Conservation (phyloP, 2,329 filamentous ascomycete genomes). For the Periglandula ipomoeae region DNA sequence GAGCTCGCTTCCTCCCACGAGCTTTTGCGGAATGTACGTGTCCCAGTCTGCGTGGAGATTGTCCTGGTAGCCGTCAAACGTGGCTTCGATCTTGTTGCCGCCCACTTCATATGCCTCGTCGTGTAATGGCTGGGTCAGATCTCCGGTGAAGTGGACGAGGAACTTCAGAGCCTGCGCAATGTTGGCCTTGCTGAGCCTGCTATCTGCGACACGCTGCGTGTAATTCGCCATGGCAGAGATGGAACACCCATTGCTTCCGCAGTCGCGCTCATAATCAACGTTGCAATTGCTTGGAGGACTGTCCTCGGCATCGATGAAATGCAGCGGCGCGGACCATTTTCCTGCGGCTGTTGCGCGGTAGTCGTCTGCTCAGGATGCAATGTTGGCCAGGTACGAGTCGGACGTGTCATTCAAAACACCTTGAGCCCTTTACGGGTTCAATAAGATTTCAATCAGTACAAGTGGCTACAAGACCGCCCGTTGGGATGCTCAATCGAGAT, state of each 20-base stretch:
- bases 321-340: conserved; percentile 34
- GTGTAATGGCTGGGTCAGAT: conserved; percentile 47
- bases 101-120: conserved; percentile 42
- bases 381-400: conserved; percentile 35
- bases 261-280: conserved; percentile 34
- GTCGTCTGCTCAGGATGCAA: conserved; percentile 36
- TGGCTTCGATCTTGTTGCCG: conserved; percentile 43
- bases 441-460: conserved; percentile 2
- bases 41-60: conserved; percentile 58
- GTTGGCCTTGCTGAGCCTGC: conserved; percentile 10
- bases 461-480: too few relatives aligned
- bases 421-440: conserved; percentile 10
- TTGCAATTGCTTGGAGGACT: conserved; percentile 19
- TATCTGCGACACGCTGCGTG: conserved; percentile 15
- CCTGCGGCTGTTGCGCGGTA: conserved; percentile 37
- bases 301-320: conserved; percentile 44
- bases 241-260: conserved; percentile 16
- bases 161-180: conserved; percentile 16
- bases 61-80: conserved; percentile 38
- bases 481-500: too few relatives aligned
- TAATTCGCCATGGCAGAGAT: conserved; percentile 19
- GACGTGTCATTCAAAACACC: conserved; percentile 31
- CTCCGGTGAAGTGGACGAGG: conserved; percentile 41
- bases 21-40: conserved; percentile 42
- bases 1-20: conserved; percentile 26